Conservation (phyloP, 345 rosid species). For the Laguncularia racemosa region DNA sequence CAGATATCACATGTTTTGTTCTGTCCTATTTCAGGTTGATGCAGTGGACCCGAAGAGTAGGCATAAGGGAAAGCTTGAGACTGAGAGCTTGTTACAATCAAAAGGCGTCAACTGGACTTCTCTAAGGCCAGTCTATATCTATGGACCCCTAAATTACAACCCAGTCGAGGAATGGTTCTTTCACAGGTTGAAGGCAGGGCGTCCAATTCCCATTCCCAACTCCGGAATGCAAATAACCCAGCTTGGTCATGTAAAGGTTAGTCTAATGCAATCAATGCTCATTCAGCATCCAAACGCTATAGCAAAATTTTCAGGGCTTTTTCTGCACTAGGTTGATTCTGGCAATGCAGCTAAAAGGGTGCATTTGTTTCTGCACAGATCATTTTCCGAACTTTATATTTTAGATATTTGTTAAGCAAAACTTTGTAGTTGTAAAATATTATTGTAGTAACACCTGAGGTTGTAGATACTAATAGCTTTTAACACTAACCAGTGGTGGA, state of each 20-base stretch:
- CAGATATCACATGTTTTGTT: no score
- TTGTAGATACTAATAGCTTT: no score
- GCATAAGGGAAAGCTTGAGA: slow-evolving; percentile 94
- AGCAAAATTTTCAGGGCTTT: background rate
- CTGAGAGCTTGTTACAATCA: slow-evolving; percentile 59
- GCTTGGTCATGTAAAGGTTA: slow-evolving; percentile 94
- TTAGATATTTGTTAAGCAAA: no score
- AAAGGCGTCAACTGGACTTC: slow-evolving; percentile 92
- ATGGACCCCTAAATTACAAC: slow-evolving; percentile 95
- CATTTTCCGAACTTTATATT: no score
- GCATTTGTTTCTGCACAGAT: no score
- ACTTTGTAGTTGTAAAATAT: no score
- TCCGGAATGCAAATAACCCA: slow-evolving; percentile 80
- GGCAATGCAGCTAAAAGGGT: no score
- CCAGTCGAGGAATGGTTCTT: slow-evolving; percentile 99
- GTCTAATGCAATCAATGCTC: background rate
- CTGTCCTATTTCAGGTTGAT: slow-evolving; percentile 39
- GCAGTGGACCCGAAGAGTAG: slow-evolving; percentile 97
- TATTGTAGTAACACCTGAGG: no score
- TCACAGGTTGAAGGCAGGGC: slow-evolving; percentile 89
- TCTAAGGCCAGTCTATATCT: slow-evolving; percentile 85
- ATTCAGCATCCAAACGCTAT: slow-evolving; percentile 7
- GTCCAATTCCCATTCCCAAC: slow-evolving; percentile 86
- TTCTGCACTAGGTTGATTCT: background rate
- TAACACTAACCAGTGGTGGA: no score